A percentile compares a stretch with the other conserved stretches of the same genome.
Conservation (phyloP, 371 early-diverging fungal genomes). For the Smittium culicis region DNA sequence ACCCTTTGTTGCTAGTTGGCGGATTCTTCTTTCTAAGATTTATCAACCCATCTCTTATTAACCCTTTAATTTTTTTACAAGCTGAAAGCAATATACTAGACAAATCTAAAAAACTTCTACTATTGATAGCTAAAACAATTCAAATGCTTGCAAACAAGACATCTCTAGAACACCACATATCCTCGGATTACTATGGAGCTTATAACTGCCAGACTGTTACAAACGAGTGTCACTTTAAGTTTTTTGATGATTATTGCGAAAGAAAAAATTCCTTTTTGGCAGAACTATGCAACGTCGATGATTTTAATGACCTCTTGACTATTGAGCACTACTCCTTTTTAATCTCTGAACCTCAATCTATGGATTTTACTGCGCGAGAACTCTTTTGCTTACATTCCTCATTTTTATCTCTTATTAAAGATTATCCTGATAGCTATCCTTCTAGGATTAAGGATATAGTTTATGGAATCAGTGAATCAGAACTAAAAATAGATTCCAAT, state of each 20-base stretch:
- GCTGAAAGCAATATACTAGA: conserved; percentile 62
- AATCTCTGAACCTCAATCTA: neutral
- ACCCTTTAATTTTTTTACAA: conserved; percentile 84
- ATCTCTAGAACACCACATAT: conserved; percentile 49
- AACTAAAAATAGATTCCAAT: neutral
- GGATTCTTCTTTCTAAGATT: conserved; percentile 92
- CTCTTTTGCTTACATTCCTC: neutral
- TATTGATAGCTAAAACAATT: conserved; percentile 81
- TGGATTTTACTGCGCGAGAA: neutral
- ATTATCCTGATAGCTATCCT: neutral
- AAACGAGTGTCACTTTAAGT: neutral
- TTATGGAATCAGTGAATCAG: neutral
- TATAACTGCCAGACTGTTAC: neutral
- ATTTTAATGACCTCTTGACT: conserved; percentile 85
- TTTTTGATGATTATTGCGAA: conserved; percentile 71
- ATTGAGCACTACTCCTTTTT: conserved; percentile 72
- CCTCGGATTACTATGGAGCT: neutral
- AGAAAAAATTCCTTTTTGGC: conserved; percentile 76
- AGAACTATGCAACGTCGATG: conserved; percentile 83
- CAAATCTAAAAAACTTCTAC: conserved; percentile 71
- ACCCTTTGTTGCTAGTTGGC: conserved; percentile 86
- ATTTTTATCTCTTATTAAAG: neutral
- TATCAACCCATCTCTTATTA: conserved; percentile 91
- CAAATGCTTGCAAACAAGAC: conserved; percentile 86
- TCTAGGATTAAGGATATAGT: neutral